phyloP scores from a whole-genome alignment of 73 alveolate genomes.

The Tetrahymena malaccensis region DNA sequence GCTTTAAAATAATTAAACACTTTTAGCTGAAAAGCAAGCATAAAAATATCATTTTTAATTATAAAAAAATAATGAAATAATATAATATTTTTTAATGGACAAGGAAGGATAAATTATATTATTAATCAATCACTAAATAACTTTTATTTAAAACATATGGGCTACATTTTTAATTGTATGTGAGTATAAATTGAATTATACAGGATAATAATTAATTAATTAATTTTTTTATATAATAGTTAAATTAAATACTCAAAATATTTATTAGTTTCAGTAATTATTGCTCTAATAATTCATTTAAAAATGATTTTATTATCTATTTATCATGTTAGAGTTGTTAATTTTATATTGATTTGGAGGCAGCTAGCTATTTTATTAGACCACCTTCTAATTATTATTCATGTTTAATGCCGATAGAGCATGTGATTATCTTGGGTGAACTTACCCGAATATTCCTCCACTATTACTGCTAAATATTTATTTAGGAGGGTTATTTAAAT shows the following conservation, averaged over 20 bases:
- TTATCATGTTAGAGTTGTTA: not conserved
- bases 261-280: not conserved
- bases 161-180: not conserved
- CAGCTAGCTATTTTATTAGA: not conserved
- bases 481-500: not conserved
- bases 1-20: too few species aligned
- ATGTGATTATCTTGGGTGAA: not conserved
- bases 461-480: not conserved
- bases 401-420: not conserved
- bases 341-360: not conserved
- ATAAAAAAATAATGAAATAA: too few species aligned
- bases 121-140: too few species aligned
- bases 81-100: too few species aligned
- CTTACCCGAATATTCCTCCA: not conserved
- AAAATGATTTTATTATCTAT: not conserved
- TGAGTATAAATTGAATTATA: not conserved
- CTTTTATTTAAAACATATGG: too few species aligned
- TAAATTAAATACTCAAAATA: not conserved
- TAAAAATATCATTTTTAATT: too few species aligned
- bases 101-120: too few species aligned
- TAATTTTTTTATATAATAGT: too few species aligned
- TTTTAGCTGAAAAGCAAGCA: too few species aligned
- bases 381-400: not conserved
- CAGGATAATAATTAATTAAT: not conserved
- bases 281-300: not conserved